phyloP scores from a whole-genome alignment of 768 basidiomycete species.

The Favolaschia claudopus region DNA sequence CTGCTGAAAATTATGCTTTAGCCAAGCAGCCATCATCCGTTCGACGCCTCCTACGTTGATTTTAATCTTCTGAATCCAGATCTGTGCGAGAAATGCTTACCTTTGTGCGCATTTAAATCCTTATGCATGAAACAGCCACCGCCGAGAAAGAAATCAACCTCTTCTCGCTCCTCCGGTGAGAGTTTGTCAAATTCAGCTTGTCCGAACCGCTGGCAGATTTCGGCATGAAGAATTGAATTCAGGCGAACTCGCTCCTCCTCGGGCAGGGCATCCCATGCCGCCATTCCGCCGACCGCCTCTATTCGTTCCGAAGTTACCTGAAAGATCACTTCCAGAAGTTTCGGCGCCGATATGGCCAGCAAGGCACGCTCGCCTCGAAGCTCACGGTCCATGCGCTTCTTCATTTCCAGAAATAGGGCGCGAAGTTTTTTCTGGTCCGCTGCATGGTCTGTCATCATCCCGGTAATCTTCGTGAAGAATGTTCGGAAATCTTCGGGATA shows the following conservation, averaged over 20 bases:
- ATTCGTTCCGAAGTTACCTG: not conserved
- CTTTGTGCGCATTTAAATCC: conserved; percentile 34
- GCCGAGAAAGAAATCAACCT: conserved; percentile 29
- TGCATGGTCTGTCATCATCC: conserved; percentile 10
- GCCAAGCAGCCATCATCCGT: conserved; percentile 22
- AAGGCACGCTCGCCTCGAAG: not conserved
- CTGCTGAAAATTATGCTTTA: too few relatives aligned
- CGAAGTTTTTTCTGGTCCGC: conserved; percentile 7
- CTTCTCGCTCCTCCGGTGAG: conserved; percentile 9
- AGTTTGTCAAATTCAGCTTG: conserved; percentile 19
- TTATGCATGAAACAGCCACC: conserved; percentile 38
- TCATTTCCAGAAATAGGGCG: not conserved
- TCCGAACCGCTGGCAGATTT: conserved; percentile 13
- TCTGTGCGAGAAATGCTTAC: conserved; percentile 5
- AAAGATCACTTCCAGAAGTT: not conserved
- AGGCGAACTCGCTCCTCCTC: not conserved
- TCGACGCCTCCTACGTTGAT: conserved; percentile 17
- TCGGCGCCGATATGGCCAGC: not conserved
- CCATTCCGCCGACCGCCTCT: not conserved
- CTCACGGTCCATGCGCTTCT: not conserved
- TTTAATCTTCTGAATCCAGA: conserved; percentile 3
- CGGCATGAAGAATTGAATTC: not conserved
- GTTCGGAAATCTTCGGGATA: not conserved
- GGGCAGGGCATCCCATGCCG: conserved; percentile 10
- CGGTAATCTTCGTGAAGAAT: not conserved